A percentile compares a stretch with the other conserved stretches of the same genome.
phyloP scores from a whole-genome alignment of 1,139 yeast species.

The Zygoascus hellenicus region DNA sequence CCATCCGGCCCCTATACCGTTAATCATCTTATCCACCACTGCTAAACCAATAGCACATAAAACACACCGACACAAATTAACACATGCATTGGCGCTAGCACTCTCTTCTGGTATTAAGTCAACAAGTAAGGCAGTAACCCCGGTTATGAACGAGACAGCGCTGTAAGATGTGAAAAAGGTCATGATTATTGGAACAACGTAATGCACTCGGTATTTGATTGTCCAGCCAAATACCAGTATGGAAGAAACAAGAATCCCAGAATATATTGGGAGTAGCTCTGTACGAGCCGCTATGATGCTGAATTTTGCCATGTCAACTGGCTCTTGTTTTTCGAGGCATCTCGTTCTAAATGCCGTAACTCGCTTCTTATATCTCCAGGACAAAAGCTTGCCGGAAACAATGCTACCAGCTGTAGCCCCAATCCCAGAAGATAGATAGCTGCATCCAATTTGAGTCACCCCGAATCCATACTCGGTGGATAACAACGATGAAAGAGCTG shows the following conservation, averaged over 20 bases:
- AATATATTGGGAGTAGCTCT: conserved; percentile 33
- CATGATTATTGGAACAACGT: conserved; percentile 53
- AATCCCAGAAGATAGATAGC: conserved; percentile 42
- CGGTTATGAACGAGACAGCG: conserved; percentile 46
- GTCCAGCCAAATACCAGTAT: conserved; percentile 68
- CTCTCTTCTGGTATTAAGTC: conserved; percentile 56
- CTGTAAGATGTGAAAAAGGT: conserved; percentile 46
- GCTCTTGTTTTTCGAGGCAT: conserved; percentile 37
- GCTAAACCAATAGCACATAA: conserved; percentile 60
- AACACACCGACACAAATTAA: conserved; percentile 56
- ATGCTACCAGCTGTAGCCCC: conserved; percentile 36
- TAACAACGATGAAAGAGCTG: conserved; percentile 55
- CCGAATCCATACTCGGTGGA: conserved; percentile 44
- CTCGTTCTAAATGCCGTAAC: conserved; percentile 24
- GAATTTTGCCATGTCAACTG: conserved; percentile 35
- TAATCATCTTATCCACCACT: conserved; percentile 52
- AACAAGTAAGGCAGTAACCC: conserved; percentile 51
- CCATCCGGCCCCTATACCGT: conserved; percentile 53
- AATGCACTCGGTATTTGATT: conserved; percentile 41
- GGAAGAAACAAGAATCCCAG: conserved; percentile 31
- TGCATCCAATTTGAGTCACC: conserved; percentile 54
- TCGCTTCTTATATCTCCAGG: conserved; percentile 26
- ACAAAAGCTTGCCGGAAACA: conserved; percentile 32
- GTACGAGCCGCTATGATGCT: conserved; percentile 49
- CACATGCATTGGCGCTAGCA: conserved; percentile 56